Evolutionary conservation across 805 yeast genomes (phyloP).

Genomic region (Ogataea minuta): DNA sequence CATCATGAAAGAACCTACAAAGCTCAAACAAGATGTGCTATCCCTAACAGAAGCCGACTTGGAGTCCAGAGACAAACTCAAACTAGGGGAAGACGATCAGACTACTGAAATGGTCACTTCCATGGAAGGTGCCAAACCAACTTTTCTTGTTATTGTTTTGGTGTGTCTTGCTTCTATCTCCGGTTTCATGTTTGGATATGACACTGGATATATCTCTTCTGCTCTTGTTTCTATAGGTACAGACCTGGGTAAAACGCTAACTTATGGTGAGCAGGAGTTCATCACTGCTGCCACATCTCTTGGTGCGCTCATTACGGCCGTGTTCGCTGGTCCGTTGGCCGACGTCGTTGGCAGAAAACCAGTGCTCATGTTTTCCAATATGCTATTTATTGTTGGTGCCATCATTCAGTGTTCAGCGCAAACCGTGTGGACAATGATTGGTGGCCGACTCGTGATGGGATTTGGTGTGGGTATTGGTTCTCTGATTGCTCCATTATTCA

Average conservation of each 20-base stretch:
- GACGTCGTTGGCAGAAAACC: slow-evolving; percentile 84
- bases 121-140: slow-evolving; percentile 49
- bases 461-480: slow-evolving; percentile 97
- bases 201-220: slow-evolving; percentile 94
- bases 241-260: slow-evolving; percentile 61
- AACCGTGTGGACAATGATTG: slow-evolving; percentile 86
- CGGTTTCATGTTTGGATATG: slow-evolving; percentile 97
- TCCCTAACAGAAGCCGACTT: slow-evolving; percentile 5
- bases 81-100: slow-evolving; percentile 8
- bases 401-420: slow-evolving; percentile 78
- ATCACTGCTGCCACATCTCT: slow-evolving; percentile 93
- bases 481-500: slow-evolving; percentile 88
- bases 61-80: slow-evolving; percentile 3
- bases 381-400: slow-evolving; percentile 82
- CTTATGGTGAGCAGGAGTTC: slow-evolving; percentile 80
- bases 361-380: slow-evolving; percentile 77
- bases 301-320: slow-evolving; percentile 83
- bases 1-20: neutral
- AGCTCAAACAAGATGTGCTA: slow-evolving; percentile 1
- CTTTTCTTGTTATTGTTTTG: slow-evolving; percentile 62
- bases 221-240: slow-evolving; percentile 84
- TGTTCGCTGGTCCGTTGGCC: slow-evolving; percentile 77
- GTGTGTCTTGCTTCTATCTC: slow-evolving; percentile 84
- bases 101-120: slow-evolving; percentile 6
- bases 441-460: slow-evolving; percentile 90